phyloP scores from a whole-genome alignment of 148 eudicot genomes.

The Beta vulgaris region DNA sequence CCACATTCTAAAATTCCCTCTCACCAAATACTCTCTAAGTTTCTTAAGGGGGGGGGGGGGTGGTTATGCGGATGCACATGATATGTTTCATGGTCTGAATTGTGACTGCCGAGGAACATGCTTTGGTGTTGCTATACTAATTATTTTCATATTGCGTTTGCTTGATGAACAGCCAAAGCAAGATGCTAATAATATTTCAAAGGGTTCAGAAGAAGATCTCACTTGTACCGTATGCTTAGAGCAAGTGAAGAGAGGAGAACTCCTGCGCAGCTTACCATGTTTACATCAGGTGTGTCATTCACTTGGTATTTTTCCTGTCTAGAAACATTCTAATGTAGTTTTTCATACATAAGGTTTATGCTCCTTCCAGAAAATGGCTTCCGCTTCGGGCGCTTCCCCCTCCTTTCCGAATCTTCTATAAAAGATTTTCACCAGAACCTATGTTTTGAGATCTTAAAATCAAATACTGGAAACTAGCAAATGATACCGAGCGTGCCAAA shows the following conservation, averaged over 20 bases:
- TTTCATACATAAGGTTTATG: not conserved
- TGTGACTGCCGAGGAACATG: not conserved
- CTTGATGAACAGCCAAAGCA: constrained; percentile 26
- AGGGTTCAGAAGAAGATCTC: constrained; percentile 32
- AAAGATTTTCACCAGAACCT: not conserved
- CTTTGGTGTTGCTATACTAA: not conserved
- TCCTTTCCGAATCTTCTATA: not conserved
- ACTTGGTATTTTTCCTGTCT: not conserved
- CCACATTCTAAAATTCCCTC: not conserved
- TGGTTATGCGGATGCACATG: no score
- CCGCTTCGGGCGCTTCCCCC: not conserved
- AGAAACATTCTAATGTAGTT: not conserved
- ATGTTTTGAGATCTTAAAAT: no score
- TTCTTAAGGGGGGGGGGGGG: no score
- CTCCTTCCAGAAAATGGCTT: not conserved
- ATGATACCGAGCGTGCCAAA: no score
- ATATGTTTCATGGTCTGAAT: no score
- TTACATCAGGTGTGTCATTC: constrained; percentile 43
- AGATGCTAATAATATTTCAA: constrained; percentile 23
- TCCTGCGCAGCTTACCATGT: constrained; percentile 55
- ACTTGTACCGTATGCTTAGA: constrained; percentile 51
- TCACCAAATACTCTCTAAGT: not conserved
- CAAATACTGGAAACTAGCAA: no score
- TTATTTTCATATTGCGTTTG: not conserved
- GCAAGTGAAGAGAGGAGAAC: constrained; percentile 44